phyloP scores from a whole-genome alignment of 1,139 yeast genomes.

The Scheffersomyces illinoinensis region DNA sequence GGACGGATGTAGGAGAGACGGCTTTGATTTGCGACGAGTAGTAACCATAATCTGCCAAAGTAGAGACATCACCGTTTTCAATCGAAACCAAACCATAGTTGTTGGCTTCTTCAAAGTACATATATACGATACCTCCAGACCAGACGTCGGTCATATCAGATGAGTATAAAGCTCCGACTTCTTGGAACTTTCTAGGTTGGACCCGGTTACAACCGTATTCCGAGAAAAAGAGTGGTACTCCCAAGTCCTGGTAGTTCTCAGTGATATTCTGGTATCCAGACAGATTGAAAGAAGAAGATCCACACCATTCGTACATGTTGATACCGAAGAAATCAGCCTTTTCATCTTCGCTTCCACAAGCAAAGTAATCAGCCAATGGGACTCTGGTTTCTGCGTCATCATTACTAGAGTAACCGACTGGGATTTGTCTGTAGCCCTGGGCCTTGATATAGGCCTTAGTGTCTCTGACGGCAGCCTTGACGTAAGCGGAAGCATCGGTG shows the following conservation, averaged over 20 bases:
- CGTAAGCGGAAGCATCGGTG: constrained; percentile 68
- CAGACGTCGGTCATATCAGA: constrained; percentile 60
- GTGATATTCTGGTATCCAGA: constrained; percentile 73
- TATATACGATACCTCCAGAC: constrained; percentile 92
- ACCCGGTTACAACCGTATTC: constrained; percentile 79
- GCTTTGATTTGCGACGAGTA: constrained; percentile 60
- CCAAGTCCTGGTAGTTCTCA: constrained; percentile 58
- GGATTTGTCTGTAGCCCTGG: constrained; percentile 68
- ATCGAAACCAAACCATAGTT: constrained; percentile 76
- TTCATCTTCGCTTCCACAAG: constrained; percentile 66
- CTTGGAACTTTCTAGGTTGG: constrained; percentile 64
- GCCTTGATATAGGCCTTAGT: constrained; percentile 76
- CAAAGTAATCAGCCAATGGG: constrained; percentile 78
- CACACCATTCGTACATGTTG: constrained; percentile 93
- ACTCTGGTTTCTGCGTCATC: constrained; percentile 72
- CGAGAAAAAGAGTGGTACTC: constrained; percentile 82
- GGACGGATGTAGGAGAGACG: constrained; percentile 38
- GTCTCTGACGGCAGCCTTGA: constrained; percentile 91
- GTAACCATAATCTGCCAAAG: constrained; percentile 48
- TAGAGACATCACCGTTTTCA: constrained; percentile 38
- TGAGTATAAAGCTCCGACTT: constrained; percentile 54
- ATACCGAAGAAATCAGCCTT: constrained; percentile 90
- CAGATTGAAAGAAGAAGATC: constrained; percentile 61
- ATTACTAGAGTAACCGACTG: constrained; percentile 93
- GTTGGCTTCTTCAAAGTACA: constrained; percentile 79